Evolutionary conservation across 2,329 filamentous ascomycete genomes (phyloP).

Genomic region (Neonectria sp.): DNA sequence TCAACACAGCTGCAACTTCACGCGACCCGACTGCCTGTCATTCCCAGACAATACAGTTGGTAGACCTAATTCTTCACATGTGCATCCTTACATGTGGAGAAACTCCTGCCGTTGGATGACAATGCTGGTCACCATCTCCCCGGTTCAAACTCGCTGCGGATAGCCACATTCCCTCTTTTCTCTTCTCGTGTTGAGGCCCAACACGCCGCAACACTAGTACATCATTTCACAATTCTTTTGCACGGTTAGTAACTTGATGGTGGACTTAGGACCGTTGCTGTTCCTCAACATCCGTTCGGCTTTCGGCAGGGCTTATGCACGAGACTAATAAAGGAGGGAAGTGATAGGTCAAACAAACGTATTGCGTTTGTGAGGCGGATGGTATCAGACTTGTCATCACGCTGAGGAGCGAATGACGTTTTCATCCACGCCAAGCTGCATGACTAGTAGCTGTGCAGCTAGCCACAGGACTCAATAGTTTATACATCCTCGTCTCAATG

Average conservation of each 20-base stretch:
- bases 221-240: no score
- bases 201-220: background rate
- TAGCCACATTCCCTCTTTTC: background rate
- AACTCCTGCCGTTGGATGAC: background rate
- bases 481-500: background rate
- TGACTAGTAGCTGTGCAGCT: background rate
- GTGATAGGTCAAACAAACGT: background rate
- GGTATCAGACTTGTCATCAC: no score
- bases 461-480: background rate
- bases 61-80: background rate
- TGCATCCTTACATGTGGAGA: background rate
- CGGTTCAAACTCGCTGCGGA: background rate
- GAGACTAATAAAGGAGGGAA: background rate
- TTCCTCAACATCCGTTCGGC: background rate
- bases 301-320: background rate
- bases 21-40: background rate
- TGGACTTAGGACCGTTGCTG: no score
- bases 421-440: background rate
- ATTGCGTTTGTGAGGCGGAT: no score
- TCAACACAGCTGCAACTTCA: background rate
- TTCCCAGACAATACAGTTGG: background rate
- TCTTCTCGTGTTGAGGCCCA: background rate
- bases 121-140: background rate
- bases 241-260: no score
- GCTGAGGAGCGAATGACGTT: background rate